These are phyloP conservation scores for Rhododendron griersonianum DNA, from an alignment of 148 eudicot genomes.

Conservation along the genomic window DNA sequence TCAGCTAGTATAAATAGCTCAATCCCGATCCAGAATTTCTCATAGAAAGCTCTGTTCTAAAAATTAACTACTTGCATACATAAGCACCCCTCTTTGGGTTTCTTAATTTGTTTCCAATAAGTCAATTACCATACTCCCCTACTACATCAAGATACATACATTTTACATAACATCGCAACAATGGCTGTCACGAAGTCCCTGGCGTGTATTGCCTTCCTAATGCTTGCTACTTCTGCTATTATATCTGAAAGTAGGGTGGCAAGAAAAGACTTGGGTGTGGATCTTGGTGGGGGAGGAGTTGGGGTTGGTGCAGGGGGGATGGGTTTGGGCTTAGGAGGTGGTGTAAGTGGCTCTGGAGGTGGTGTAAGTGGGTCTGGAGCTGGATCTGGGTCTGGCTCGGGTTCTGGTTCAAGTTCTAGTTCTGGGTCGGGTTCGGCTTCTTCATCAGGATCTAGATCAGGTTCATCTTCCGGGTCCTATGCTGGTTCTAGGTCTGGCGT, in stretches of 20 bases:
- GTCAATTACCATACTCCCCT: not conserved
- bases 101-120: not conserved
- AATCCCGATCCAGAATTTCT: not conserved
- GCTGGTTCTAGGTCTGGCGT: too few relatives aligned
- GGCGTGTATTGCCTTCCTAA: constrained; percentile 4
- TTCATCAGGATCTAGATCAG: too few relatives aligned
- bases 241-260: constrained; percentile 47
- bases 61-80: not conserved
- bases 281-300: constrained; percentile 55
- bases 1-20: constrained; percentile 18
- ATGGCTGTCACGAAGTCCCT: constrained; percentile 28
- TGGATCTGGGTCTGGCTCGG: constrained; percentile 28
- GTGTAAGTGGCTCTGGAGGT: constrained; percentile 39
- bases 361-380: constrained; percentile 34
- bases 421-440: not conserved
- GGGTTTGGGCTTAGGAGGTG: constrained; percentile 27
- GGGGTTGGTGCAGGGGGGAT: constrained; percentile 45
- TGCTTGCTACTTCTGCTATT: constrained; percentile 15
- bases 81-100: not conserved
- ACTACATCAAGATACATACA: not conserved
- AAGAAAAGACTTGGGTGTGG: constrained; percentile 63
- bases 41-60: not conserved
- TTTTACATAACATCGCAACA: not conserved
- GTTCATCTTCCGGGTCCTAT: too few relatives aligned
- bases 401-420: constrained; percentile 24